phyloP scores from a whole-genome alignment of 2,329 filamentous ascomycete species.

The Arthrobotrys sinensis region DNA sequence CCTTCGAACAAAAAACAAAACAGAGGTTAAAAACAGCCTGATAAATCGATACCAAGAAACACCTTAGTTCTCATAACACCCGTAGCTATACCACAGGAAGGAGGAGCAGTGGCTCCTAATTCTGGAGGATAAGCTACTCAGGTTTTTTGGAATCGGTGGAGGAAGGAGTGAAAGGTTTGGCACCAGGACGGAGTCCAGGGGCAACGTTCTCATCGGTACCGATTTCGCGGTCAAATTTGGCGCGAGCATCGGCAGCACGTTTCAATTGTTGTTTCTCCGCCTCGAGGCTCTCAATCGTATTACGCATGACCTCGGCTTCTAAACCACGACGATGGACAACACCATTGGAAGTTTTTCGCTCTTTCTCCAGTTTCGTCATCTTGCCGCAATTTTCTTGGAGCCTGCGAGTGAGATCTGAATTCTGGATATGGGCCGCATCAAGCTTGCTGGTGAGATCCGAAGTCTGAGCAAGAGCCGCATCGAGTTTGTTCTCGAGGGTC shows the following conservation, averaged over 20 bases:
- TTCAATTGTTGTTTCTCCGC: slow-evolving; percentile 30
- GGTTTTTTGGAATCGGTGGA: neutral
- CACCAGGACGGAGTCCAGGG: neutral
- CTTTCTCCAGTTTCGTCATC: slow-evolving; percentile 10
- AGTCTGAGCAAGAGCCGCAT: neutral
- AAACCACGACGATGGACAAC: slow-evolving; percentile 24
- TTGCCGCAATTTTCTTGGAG: neutral
- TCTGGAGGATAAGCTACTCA: neutral
- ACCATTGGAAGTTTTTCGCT: slow-evolving; percentile 1
- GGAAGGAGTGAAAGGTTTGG: neutral
- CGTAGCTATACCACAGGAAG: neutral
- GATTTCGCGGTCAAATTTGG: neutral
- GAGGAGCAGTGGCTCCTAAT: neutral
- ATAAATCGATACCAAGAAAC: too few relatives aligned
- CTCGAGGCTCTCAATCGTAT: slow-evolving; percentile 41
- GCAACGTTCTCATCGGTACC: neutral
- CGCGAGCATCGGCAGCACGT: slow-evolving; percentile 7
- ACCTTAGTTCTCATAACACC: too few relatives aligned
- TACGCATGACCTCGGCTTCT: slow-evolving; percentile 26
- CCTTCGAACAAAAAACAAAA: too few relatives aligned
- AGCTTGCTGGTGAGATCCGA: neutral
- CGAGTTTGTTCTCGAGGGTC: slow-evolving; percentile 22
- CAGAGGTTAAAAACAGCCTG: neutral
- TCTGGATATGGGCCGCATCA: neutral
- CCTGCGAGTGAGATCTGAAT: neutral